phyloP scores from a whole-genome alignment of 129 eudicot genomes.

The Cynara cardunculus region DNA sequence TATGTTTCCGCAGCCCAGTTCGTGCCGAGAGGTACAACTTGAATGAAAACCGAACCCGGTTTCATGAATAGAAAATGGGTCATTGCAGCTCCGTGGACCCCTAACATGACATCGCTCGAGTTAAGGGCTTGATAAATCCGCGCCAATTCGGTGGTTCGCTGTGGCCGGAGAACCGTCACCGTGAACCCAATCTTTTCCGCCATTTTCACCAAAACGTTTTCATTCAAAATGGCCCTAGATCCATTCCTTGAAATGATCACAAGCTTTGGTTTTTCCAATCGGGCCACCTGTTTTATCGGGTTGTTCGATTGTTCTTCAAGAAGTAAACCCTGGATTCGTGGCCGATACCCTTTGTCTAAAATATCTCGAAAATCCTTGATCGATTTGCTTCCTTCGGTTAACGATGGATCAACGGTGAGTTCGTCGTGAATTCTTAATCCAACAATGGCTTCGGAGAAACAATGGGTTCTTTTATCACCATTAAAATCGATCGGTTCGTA shows the following conservation, averaged over 20 bases:
- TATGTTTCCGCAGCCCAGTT: constrained; percentile 95
- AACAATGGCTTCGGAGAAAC: constrained; percentile 77
- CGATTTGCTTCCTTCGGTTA: constrained; percentile 53
- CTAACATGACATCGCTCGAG: constrained; percentile 89
- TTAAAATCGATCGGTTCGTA: constrained; percentile 66
- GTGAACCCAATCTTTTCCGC: constrained; percentile 66
- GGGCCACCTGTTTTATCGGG: background rate
- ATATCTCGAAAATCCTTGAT: constrained; percentile 69
- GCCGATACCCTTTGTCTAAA: constrained; percentile 69
- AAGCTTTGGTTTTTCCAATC: constrained; percentile 51
- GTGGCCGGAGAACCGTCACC: constrained; percentile 63
- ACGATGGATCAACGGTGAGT: constrained; percentile 55
- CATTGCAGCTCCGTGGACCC: constrained; percentile 99
- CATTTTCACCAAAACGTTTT: constrained; percentile 52
- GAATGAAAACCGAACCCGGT: constrained; percentile 80
- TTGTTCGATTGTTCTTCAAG: constrained; percentile 42
- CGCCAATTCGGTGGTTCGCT: constrained; percentile 66
- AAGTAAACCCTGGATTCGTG: constrained; percentile 57
- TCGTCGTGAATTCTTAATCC: constrained; percentile 87
- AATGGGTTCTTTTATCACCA: constrained; percentile 70
- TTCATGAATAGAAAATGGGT: constrained; percentile 84
- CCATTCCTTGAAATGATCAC: constrained; percentile 78
- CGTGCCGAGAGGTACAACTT: constrained; percentile 82
- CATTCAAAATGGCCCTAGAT: constrained; percentile 75
- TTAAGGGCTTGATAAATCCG: constrained; percentile 63